These are phyloP conservation scores for Aspergillus kassunensis DNA, from an alignment of 495 filamentous ascomycete species.

Conservation along the genomic window DNA sequence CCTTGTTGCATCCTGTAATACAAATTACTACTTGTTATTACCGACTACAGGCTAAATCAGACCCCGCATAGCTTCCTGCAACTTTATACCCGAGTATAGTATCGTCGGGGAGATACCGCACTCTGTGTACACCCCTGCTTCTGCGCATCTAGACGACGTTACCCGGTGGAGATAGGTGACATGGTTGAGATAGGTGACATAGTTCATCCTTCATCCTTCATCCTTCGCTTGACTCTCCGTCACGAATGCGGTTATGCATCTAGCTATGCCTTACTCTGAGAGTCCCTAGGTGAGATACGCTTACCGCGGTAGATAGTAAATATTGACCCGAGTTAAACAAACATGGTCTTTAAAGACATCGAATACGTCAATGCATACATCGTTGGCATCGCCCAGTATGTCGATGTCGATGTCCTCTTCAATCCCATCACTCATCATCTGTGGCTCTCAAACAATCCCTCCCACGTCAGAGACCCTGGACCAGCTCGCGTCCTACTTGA, in stretches of 20 bases:
- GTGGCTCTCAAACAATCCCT: constrained; percentile 1
- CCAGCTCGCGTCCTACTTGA: background rate
- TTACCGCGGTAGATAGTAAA: background rate
- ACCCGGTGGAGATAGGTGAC: background rate
- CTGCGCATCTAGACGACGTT: background rate
- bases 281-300: background rate
- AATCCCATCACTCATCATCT: constrained; percentile 1
- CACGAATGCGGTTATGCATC: background rate
- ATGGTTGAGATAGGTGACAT: no score
- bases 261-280: background rate
- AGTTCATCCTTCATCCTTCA: no score
- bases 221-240: background rate
- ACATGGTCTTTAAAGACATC: background rate
- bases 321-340: background rate
- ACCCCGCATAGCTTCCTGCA: background rate
- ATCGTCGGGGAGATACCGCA: no score
- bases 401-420: background rate
- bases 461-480: background rate
- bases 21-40: background rate
- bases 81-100: no score
- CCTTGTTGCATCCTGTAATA: background rate
- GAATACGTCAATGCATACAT: background rate
- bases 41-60: background rate
- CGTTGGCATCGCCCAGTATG: background rate
- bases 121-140: background rate